These are phyloP conservation scores for Bodo saltans DNA, from an alignment of 78 protist species.

Conservation along the genomic window DNA sequence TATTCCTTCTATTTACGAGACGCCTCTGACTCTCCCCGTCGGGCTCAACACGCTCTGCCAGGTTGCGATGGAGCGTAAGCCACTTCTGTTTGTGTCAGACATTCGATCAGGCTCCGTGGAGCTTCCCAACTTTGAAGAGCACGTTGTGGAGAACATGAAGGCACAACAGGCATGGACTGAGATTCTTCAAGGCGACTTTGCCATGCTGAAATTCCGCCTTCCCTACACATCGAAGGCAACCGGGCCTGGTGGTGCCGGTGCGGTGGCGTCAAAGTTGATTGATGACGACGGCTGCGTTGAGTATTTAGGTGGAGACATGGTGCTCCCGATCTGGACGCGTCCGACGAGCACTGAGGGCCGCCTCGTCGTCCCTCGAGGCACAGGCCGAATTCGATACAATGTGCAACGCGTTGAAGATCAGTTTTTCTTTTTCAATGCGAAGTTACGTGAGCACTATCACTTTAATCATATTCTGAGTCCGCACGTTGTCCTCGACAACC, in stretches of 20 bases:
- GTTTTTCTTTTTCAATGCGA: conserved; percentile 52
- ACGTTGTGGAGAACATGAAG: conserved; percentile 4
- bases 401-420: conserved; percentile 43
- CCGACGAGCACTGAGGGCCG: conserved; percentile 60
- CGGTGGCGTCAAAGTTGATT: background rate
- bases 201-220: conserved; percentile 58
- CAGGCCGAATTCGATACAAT: conserved; percentile 16
- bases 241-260: background rate
- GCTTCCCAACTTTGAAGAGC: background rate
- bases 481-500: background rate
- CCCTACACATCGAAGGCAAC: conserved; percentile 32
- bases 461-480: background rate
- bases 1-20: background rate
- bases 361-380: conserved; percentile 23
- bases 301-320: conserved; percentile 48
- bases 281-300: too few species aligned
- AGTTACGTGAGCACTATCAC: background rate
- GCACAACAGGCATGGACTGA: background rate
- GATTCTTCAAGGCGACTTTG: background rate
- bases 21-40: background rate
- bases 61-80: background rate
- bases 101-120: conserved; percentile 3
- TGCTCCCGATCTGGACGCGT: conserved; percentile 56
- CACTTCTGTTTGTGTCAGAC: conserved; percentile 11
- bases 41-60: background rate